These are phyloP conservation scores for Colletotrichum liaoningense DNA, from an alignment of 2,329 filamentous ascomycete species.

Conservation along the genomic window DNA sequence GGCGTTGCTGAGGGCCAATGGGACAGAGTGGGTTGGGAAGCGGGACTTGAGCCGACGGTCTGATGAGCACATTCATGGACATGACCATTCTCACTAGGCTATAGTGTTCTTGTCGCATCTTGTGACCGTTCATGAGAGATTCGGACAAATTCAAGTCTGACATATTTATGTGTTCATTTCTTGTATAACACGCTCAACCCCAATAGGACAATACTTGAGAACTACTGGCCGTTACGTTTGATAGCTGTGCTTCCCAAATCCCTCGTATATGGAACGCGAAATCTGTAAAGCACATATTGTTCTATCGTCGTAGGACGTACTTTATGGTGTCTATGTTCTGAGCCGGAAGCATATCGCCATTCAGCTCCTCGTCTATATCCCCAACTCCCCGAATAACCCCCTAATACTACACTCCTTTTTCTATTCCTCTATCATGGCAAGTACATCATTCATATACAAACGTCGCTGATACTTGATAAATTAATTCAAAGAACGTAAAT, in stretches of 20 bases:
- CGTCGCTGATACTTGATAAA: too few relatives aligned
- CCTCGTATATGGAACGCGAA: too few relatives aligned
- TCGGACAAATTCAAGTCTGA: too few relatives aligned
- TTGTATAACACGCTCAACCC: too few relatives aligned
- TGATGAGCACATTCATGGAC: constrained; percentile 27
- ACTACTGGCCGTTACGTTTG: not conserved
- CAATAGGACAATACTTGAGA: not conserved
- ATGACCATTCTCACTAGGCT: constrained; percentile 19
- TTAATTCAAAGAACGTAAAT: constrained; percentile 25
- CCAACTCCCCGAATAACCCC: not conserved
- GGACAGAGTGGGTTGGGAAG: constrained; percentile 41
- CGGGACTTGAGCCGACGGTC: constrained; percentile 30
- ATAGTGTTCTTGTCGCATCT: too few relatives aligned
- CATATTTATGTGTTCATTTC: too few relatives aligned
- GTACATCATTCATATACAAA: not conserved
- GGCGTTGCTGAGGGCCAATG: constrained; percentile 37
- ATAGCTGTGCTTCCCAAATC: not conserved
- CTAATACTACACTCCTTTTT: not conserved
- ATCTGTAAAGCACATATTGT: too few relatives aligned
- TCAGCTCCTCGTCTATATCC: not conserved
- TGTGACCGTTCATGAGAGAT: too few relatives aligned
- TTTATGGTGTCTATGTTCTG: not conserved
- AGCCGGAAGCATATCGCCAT: not conserved
- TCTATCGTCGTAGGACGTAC: too few relatives aligned
- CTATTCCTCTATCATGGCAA: not conserved